Evolutionary conservation across 306 rosid species (phyloP), one percentile per base, ranked within the genome.

Genomic region (Chamaecrista fasciculata): DNA sequence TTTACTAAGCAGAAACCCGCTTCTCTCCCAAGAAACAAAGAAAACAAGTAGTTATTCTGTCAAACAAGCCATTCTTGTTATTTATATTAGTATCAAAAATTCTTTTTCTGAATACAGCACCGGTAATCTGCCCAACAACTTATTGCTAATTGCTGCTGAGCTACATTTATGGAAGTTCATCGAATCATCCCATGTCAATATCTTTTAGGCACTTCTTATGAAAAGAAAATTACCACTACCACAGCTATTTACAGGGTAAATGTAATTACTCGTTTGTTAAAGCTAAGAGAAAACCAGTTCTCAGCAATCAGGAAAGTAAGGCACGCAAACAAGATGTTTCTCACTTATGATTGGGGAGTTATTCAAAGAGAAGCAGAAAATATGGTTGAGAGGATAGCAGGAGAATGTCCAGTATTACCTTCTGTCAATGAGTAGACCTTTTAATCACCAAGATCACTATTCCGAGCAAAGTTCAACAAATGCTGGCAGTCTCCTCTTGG

Each of bases 401-500:
- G 15, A 68, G 70, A 62, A 51, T 69, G 23, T 73, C 37, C 70
- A 59, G 24, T 9, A 8, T 6, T 65, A 46, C 55, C 10, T 71
- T 69, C 23, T 18, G 67, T 26, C 55, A 9, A 28, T 42, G 57
- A 60, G 67, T 70, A 61, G 62, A 39, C 28, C 19, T 24, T 73
- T 67, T 61, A 20, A 34, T 57, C 46, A 70, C 8, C 44, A 56
- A 14, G 57, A 33, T 59, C 15, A 37, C 65, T 70, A 8, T 61
- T 66, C 59, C 29, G 57, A 10, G 77, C 26, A 76, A 51, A 89
- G 14, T 68, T 73, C 76, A 52, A 9, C 62, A 67, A 92, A 90
- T 51, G 37, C 80, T 0, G 82, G 76, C 8, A 87, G 50, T 66
- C 89, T 87, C 69, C 66, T 79, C 70, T 36, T 73, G 3, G 75